Conservation (phyloP, 1,284 basidiomycete species). For the Athelia psychrophila region DNA sequence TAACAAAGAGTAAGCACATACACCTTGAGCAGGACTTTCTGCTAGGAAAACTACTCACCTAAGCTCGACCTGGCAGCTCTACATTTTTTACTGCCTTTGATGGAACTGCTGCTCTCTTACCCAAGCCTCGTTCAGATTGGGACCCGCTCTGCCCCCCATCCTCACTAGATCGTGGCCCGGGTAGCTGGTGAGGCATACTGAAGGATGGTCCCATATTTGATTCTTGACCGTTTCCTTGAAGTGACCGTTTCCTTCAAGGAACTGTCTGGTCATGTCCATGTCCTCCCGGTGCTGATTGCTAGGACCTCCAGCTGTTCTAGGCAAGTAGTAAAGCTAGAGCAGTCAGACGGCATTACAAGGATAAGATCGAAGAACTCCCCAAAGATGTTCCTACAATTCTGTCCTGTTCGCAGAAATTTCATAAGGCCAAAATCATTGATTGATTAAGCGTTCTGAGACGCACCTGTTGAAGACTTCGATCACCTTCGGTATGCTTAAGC, state of each 20-base stretch:
- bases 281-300: conserved; percentile 64
- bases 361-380: conserved; percentile 28
- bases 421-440: neutral
- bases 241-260: conserved; percentile 69
- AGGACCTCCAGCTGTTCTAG: conserved; percentile 44
- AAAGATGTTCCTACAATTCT: conserved; percentile 71
- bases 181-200: conserved; percentile 10
- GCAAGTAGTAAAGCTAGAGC: conserved; percentile 68
- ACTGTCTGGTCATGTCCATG: conserved; percentile 72
- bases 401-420: conserved; percentile 46
- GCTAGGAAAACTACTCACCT: too few relatives aligned
- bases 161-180: conserved; percentile 35
- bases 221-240: conserved; percentile 44
- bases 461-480: conserved; percentile 85
- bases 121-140: conserved; percentile 52
- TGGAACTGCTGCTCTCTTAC: conserved; percentile 43
- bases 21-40: too few relatives aligned
- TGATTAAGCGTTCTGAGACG: conserved; percentile 15
- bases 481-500: conserved; percentile 88
- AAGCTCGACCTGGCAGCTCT: too few relatives aligned
- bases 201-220: conserved; percentile 26
- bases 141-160: conserved; percentile 20
- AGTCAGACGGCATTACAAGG: neutral
- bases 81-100: too few relatives aligned
- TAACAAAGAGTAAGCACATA: too few relatives aligned